Percentiles rank a stretch among this genome's conserved stretches.
These are phyloP conservation scores for Fusarium hostae DNA, from an alignment of 2,329 filamentous ascomycete species.

Conservation along the genomic window DNA sequence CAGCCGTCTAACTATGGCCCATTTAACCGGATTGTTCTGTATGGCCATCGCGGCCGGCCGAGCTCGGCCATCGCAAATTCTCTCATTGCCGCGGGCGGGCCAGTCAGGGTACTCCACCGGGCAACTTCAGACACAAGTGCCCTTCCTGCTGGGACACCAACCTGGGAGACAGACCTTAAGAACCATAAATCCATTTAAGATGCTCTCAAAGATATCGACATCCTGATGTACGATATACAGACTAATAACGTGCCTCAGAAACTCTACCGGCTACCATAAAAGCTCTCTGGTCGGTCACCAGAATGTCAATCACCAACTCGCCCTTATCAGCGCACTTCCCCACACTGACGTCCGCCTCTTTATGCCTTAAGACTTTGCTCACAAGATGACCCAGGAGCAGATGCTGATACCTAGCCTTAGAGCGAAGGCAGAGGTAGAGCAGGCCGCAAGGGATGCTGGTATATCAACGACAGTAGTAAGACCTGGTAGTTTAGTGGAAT, in stretches of 20 bases:
- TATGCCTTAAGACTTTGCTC: background rate
- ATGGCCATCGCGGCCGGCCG: background rate
- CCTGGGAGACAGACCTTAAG: background rate
- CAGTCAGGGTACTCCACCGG: background rate
- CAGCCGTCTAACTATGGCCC: too few species aligned
- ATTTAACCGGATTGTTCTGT: background rate
- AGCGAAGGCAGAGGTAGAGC: background rate
- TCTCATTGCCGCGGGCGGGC: background rate
- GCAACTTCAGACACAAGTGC: background rate
- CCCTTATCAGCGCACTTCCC: background rate
- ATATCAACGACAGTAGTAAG: background rate
- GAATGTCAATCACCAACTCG: background rate
- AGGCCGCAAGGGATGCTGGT: background rate
- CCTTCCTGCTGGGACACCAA: background rate
- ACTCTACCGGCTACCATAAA: background rate
- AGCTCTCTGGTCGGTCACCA: background rate
- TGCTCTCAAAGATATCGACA: background rate
- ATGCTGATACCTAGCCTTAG: background rate
- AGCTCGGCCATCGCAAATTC: background rate
- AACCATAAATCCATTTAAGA: background rate
- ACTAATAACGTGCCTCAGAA: background rate
- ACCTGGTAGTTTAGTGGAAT: background rate
- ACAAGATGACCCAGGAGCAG: background rate
- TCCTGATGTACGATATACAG: background rate
- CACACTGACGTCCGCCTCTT: background rate